Conservation (phyloP, 352 stramenopile species). For the Phytophthora vignae region DNA sequence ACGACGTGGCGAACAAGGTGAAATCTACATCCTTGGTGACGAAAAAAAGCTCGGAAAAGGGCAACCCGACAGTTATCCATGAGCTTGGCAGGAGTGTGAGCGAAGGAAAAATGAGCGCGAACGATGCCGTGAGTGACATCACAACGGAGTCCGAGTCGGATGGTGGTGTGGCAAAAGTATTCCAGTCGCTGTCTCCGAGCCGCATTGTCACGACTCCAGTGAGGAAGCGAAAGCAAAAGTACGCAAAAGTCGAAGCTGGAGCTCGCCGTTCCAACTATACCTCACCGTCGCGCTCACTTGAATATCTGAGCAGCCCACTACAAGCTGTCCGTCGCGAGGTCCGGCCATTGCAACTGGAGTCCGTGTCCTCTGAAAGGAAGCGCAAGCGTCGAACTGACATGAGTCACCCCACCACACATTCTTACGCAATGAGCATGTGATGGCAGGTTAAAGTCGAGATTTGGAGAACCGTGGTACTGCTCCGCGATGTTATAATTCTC, state of each 20-base stretch:
- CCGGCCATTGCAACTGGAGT: constrained; percentile 27
- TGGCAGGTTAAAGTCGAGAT: not conserved
- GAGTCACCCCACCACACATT: not conserved
- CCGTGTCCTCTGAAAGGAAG: constrained; percentile 22
- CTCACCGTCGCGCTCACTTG: constrained; percentile 20
- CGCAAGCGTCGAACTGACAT: constrained; percentile 13
- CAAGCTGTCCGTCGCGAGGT: constrained; percentile 5
- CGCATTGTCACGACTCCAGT: constrained; percentile 5
- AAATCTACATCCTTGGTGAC: constrained; percentile 4
- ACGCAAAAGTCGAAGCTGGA: constrained; percentile 1
- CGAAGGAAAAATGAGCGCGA: constrained; percentile 6
- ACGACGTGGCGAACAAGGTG: constrained; percentile 5
- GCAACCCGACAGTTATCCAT: not conserved
- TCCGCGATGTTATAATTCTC: not conserved
- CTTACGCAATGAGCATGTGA: constrained; percentile 8
- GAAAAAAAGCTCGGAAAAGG: not conserved
- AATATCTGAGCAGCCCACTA: constrained; percentile 23
- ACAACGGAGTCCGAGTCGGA: constrained; percentile 45
- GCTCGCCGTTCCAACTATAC: constrained; percentile 12
- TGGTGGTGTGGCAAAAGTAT: constrained; percentile 24
- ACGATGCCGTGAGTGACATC: constrained; percentile 30
- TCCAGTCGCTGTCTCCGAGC: constrained; percentile 22
- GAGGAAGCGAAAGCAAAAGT: constrained; percentile 24
- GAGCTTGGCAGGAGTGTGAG: constrained; percentile 4
- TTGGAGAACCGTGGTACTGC: not conserved